Conservation (phyloP, 306 rosid genomes). For the Lablab purpureus region DNA sequence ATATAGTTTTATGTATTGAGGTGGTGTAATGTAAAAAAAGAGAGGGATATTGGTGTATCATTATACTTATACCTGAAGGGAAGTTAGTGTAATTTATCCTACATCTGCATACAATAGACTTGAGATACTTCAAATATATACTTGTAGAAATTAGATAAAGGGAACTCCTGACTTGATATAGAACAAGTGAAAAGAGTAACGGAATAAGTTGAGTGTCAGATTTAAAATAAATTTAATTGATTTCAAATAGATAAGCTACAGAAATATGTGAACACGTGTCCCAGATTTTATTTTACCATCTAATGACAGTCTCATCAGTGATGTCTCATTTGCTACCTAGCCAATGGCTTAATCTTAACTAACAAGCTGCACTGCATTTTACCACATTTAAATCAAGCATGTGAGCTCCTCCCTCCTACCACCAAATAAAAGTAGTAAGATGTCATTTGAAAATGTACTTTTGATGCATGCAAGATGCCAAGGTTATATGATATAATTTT, state of each 20-base stretch:
- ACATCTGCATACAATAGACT: background rate
- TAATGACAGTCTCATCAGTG: background rate
- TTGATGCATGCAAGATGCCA: background rate
- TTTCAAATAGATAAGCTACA: slow-evolving; percentile 12
- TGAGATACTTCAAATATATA: background rate
- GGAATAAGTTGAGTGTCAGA: background rate
- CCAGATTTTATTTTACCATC: slow-evolving; percentile 10
- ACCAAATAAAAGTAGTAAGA: background rate
- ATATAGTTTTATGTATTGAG: background rate
- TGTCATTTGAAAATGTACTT: background rate
- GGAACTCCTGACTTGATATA: background rate
- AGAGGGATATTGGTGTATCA: background rate
- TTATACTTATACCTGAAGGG: background rate
- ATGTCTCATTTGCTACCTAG: background rate
- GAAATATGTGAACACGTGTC: background rate
- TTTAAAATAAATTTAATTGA: background rate
- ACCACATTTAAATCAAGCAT: slow-evolving; percentile 13
- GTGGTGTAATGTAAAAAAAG: background rate
- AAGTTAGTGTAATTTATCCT: background rate
- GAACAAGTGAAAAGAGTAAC: background rate
- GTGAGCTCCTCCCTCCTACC: background rate
- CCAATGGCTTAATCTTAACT: slow-evolving; percentile 11
- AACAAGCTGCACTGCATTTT: background rate
- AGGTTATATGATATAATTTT: background rate
- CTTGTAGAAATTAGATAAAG: background rate